A percentile compares a stretch with the other conserved stretches of the same genome.
Evolutionary conservation across 257 asterid species (phyloP).

Genomic region (Thymus mandschuricus): DNA sequence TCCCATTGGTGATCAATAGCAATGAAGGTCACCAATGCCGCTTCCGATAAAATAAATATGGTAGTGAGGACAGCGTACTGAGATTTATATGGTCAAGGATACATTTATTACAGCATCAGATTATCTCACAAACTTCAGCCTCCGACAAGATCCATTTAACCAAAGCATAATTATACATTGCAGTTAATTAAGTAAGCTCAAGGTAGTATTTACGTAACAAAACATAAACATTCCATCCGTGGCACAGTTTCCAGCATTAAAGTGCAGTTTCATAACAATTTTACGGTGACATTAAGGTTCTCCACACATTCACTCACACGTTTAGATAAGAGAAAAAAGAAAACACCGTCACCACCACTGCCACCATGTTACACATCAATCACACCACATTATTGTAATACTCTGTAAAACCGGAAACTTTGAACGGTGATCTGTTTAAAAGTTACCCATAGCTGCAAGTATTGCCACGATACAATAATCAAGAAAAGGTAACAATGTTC

Average conservation of each 20-base stretch:
- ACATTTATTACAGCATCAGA: slow-evolving; percentile 11
- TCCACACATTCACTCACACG: not conserved
- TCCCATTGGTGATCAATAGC: slow-evolving; percentile 77
- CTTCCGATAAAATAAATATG: slow-evolving; percentile 65
- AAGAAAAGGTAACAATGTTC: slow-evolving; percentile 2
- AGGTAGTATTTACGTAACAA: too few relatives aligned
- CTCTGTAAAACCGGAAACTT: slow-evolving; percentile 1
- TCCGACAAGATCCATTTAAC: not conserved
- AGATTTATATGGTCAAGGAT: slow-evolving; percentile 50
- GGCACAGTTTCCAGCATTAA: too few relatives aligned
- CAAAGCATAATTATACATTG: not conserved
- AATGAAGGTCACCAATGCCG: slow-evolving; percentile 65
- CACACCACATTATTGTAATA: not conserved
- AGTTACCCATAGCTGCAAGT: not conserved
- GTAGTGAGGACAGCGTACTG: slow-evolving; percentile 65
- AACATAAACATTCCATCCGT: too few relatives aligned
- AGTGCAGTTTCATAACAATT: too few relatives aligned
- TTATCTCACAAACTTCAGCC: slow-evolving; percentile 11
- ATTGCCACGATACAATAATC: not conserved
- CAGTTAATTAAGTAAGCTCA: too few relatives aligned
- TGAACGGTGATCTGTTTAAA: not conserved
- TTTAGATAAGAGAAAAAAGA: not conserved
- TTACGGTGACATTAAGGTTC: too few relatives aligned
- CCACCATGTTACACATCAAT: too few relatives aligned
- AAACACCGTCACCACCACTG: not conserved